Evolutionary conservation across 805 yeast species (phyloP).

Genomic region (Pichia gijzeniarum): DNA sequence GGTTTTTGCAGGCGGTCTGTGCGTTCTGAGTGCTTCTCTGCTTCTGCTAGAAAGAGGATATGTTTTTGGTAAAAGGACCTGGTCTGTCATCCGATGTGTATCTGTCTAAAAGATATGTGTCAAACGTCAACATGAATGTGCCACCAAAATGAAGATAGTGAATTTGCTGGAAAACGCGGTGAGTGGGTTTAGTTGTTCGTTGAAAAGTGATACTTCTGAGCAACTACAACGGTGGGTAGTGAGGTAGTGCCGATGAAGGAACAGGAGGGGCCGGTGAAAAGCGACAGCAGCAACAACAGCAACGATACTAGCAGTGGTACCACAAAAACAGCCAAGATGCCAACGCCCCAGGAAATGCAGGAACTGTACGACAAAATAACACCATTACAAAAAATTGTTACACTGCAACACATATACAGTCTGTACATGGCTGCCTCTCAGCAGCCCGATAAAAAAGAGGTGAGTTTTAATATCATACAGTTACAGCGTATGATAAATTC

Average conservation of each 20-base stretch:
- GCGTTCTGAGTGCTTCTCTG: constrained; percentile 8
- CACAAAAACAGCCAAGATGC: constrained; percentile 17
- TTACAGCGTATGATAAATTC: constrained; percentile 32
- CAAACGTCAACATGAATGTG: too few species aligned
- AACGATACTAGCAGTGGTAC: background rate
- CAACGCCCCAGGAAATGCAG: constrained; percentile 24
- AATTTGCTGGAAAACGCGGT: background rate
- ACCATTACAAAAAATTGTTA: constrained; percentile 31
- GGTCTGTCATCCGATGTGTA: background rate
- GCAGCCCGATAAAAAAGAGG: constrained; percentile 29
- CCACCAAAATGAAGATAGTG: background rate
- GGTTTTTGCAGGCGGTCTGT: constrained; percentile 4
- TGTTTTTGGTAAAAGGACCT: constrained; percentile 17
- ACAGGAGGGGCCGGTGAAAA: background rate
- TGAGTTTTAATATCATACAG: constrained; percentile 32
- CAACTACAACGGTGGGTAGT: background rate
- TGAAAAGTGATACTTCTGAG: background rate
- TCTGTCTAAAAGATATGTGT: too few species aligned
- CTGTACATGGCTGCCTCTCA: constrained; percentile 30
- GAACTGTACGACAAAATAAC: constrained; percentile 28
- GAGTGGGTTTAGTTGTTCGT: background rate
- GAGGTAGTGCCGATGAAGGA: background rate
- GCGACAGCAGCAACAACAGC: constrained; percentile 1
- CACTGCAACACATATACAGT: constrained; percentile 33
- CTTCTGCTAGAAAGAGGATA: constrained; percentile 19